Percentiles rank a stretch among this genome's conserved stretches.
phyloP scores from a whole-genome alignment of 2,329 filamentous ascomycete genomes.

The Diaporthe capsici region DNA sequence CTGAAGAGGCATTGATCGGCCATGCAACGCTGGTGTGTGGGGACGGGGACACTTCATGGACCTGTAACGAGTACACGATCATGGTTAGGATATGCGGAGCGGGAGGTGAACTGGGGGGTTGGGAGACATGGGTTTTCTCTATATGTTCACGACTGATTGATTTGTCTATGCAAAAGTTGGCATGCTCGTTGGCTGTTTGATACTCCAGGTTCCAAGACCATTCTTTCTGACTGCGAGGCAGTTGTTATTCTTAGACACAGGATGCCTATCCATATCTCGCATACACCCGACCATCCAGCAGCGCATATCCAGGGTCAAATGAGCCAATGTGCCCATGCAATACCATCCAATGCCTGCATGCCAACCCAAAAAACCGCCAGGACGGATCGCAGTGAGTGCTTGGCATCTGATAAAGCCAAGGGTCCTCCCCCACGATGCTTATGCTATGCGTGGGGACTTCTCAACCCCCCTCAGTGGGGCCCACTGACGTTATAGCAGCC shows the following conservation, averaged over 20 bases:
- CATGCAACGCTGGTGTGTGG: background rate
- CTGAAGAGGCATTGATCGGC: constrained; percentile 1
- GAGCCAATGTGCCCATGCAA: background rate
- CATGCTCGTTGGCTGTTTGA: constrained; percentile 26
- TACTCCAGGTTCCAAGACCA: constrained; percentile 22
- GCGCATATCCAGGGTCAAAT: background rate
- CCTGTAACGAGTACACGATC: constrained; percentile 18
- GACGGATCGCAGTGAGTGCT: constrained; percentile 13
- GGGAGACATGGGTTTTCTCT: constrained; percentile 24
- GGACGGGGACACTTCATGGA: background rate
- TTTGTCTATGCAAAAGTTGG: constrained; percentile 23
- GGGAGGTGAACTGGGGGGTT: background rate
- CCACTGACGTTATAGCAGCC: constrained; percentile 33
- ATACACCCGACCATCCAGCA: background rate
- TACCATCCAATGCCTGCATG: constrained; percentile 3
- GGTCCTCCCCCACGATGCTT: constrained; percentile 28
- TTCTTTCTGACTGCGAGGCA: constrained; percentile 21
- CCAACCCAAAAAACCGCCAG: constrained; percentile 9
- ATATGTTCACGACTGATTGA: constrained; percentile 2
- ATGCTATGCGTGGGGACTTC: constrained; percentile 17
- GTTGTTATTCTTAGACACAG: constrained; percentile 1
- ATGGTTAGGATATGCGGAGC: constrained; percentile 22
- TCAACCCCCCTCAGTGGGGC: constrained; percentile 10
- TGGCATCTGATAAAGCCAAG: constrained; percentile 33
- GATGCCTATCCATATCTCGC: background rate